Conservation (phyloP, 345 rosid genomes). For the Eucalyptus albens region DNA sequence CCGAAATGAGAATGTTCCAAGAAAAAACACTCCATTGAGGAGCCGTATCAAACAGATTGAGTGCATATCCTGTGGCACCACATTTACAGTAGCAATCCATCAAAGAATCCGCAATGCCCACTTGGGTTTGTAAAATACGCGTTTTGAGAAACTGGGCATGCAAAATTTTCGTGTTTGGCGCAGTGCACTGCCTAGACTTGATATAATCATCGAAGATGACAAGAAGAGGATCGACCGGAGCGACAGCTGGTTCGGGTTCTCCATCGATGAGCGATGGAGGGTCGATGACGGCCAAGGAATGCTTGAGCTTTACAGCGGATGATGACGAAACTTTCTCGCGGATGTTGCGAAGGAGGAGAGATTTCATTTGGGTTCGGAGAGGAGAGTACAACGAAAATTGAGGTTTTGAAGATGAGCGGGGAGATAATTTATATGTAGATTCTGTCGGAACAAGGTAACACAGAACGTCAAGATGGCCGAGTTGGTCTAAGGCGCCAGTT, state of each 20-base stretch:
- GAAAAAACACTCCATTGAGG: conserved; percentile 39
- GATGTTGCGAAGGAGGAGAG: conserved; percentile 7
- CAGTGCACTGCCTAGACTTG: conserved; percentile 1
- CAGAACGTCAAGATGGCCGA: conserved; percentile 28
- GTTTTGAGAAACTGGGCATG: conserved; percentile 34
- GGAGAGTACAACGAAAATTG: neutral
- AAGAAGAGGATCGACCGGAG: conserved; percentile 6
- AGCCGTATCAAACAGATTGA: conserved; percentile 53
- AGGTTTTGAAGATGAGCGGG: neutral
- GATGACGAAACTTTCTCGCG: neutral
- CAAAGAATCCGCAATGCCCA: conserved; percentile 25
- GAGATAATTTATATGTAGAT: rapidly evolving
- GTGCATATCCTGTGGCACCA: conserved; percentile 27
- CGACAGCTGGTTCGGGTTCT: neutral
- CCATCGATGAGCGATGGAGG: neutral
- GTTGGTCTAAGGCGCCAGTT: conserved; percentile 99
- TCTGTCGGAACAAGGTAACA: rapidly evolving
- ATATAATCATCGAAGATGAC: conserved; percentile 18
- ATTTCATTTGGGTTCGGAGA: conserved; percentile 15
- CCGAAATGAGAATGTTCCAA: conserved; percentile 57
- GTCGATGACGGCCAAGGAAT: conserved; percentile 11
- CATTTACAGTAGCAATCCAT: conserved; percentile 36
- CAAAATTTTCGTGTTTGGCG: conserved; percentile 13
- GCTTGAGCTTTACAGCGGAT: conserved; percentile 1
- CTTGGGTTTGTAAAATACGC: conserved; percentile 11